Percentiles rank a stretch among this genome's conserved stretches.
Conservation (phyloP, 2,329 filamentous ascomycete genomes). For the Ophiostoma triangulosporum region DNA sequence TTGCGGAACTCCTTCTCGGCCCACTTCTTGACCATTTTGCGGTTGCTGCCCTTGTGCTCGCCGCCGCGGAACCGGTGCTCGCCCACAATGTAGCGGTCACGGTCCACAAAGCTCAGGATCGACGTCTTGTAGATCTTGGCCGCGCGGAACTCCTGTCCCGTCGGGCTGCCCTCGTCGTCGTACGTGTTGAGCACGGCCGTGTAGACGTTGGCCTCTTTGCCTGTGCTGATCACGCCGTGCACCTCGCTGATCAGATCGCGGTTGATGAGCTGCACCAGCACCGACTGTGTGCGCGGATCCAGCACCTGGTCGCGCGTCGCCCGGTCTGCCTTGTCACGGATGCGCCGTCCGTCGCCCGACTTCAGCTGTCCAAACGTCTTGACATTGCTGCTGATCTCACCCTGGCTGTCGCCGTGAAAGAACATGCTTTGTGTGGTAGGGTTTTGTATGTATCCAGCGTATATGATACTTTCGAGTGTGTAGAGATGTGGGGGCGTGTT, state of each 20-base stretch:
- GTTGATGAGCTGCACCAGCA: conserved; percentile 92
- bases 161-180: conserved; percentile 24
- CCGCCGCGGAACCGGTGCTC: conserved; percentile 85
- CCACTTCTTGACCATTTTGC: conserved; percentile 97
- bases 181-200: conserved; percentile 54
- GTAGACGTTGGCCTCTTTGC: conserved; percentile 98
- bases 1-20: conserved; percentile 98
- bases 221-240: conserved; percentile 88
- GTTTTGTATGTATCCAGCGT: background rate
- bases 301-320: conserved; percentile 91
- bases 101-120: conserved; percentile 94
- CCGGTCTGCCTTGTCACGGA: conserved; percentile 68
- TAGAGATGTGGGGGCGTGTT: too few species aligned
- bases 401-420: background rate
- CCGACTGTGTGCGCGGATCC: conserved; percentile 88
- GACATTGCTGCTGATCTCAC: background rate
- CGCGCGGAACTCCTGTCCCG: conserved; percentile 55
- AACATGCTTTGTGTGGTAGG: background rate
- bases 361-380: background rate
- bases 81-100: conserved; percentile 88
- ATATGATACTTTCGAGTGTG: background rate
- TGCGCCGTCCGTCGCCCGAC: background rate
- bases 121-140: conserved; percentile 99
- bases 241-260: conserved; percentile 78
- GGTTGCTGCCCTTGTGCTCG: conserved; percentile 87